Base-by-base conservation (phyloP, 2,329 filamentous ascomycete genomes). In the Metarhizium anisopliae region DNA sequence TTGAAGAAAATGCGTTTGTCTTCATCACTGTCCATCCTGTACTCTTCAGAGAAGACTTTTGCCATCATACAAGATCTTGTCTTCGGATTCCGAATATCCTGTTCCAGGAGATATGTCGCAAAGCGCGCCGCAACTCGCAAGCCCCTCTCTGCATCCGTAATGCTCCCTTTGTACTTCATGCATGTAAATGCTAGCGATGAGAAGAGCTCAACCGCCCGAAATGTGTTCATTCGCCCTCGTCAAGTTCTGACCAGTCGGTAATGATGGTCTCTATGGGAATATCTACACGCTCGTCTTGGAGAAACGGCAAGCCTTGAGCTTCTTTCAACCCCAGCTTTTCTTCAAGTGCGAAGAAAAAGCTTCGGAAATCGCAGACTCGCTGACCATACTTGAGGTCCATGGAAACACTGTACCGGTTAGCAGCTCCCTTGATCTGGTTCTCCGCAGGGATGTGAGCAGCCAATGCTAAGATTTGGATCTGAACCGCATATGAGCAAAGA, bases 351-450 rank as follows among this genome's bases (percentile, higher is more conserved):
- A 53, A n/a, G 5, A 50, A 53, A 40, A 56, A 25, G 32, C 53
- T 36, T n/a, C 55, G 45, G n/a, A 56, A 51, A 29, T 56, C 55
- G 51, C 55, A 54, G 10, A 56, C 40, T 8, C 38, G 43, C 11
- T 50, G 51, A 2, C n/a, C 16, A 4, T 25, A 14, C 7, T 5
- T 29, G 5, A 56, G 47, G 47, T 38, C 7, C 13, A 30, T 7
- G 7, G 36, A 53, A n/a, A 56, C 36, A 6, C n/a, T 43, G 32
- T 35, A 4, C 7, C 25, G 40, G 42, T 6, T 38, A 50, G 2
- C 18, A 40, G 2, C 13, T 36, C 3, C 10, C 25, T 49, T 32
- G 7, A n/a, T 30, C 25, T 6, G 30, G 45, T 29, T 7, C 25
- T 49, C 45, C 30, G 45, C 2, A 30, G 45, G 30, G 11, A 30